Evolutionary conservation across 2,329 filamentous ascomycete genomes (phyloP).

Genomic region (Fusarium cyanostomum): DNA sequence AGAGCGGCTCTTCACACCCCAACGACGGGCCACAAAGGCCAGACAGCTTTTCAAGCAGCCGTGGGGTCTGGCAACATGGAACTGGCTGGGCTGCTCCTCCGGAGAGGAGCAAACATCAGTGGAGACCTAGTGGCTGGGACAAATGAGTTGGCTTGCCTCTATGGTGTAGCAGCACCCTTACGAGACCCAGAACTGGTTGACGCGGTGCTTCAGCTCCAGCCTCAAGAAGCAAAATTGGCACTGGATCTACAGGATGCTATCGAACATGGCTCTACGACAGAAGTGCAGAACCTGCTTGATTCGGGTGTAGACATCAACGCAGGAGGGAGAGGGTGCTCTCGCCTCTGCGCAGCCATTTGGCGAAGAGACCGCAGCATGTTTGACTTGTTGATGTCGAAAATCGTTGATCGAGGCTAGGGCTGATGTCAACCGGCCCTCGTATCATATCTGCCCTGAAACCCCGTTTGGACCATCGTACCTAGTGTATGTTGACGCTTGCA

Average conservation of each 20-base stretch:
- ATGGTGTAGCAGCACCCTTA: rapidly evolving
- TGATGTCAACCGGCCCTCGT: neutral
- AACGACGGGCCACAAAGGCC: rapidly evolving
- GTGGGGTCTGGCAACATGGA: neutral
- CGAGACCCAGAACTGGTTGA: neutral
- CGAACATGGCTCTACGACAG: rapidly evolving
- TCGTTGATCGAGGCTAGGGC: neutral
- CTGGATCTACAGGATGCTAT: neutral
- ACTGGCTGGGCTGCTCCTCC: neutral
- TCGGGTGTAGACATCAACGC: rapidly evolving
- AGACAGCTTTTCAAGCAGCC: neutral
- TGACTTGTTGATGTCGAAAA: neutral
- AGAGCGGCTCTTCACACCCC: neutral
- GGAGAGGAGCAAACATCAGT: neutral
- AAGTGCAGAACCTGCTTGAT: neutral
- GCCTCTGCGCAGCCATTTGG: neutral
- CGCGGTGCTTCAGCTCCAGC: rapidly evolving
- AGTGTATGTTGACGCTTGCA: rapidly evolving
- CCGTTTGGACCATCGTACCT: too few species aligned
- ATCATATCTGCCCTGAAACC: rapidly evolving
- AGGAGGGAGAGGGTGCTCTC: rapidly evolving
- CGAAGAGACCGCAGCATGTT: rapidly evolving
- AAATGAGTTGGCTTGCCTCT: neutral
- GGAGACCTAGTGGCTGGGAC: neutral
- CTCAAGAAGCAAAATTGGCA: rapidly evolving